A percentile compares a stretch with the other conserved stretches of the same genome.
Conservation (phyloP, 2,329 filamentous ascomycete species). For the Diaporthe capsici region DNA sequence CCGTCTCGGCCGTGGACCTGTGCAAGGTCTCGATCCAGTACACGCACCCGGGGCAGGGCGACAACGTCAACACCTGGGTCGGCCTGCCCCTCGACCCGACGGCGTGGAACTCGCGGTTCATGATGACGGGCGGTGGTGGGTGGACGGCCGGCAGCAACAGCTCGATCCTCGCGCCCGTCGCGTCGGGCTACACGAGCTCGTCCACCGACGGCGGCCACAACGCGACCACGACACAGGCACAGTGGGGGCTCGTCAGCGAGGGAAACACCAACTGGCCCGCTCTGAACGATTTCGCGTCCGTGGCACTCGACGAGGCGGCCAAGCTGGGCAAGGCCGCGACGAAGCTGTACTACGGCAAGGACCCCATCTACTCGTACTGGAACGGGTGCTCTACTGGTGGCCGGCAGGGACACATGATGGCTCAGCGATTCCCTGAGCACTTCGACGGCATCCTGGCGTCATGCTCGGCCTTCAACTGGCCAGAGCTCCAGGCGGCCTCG, state of each 20-base stretch:
- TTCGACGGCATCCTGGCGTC: constrained; percentile 68
- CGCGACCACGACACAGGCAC: constrained; percentile 33
- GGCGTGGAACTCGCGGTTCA: constrained; percentile 29
- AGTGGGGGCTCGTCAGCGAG: constrained; percentile 32
- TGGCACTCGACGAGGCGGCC: constrained; percentile 61
- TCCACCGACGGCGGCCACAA: constrained; percentile 47
- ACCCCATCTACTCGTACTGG: constrained; percentile 64
- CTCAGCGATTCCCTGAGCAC: constrained; percentile 65
- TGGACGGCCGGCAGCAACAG: constrained; percentile 40
- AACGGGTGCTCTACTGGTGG: constrained; percentile 69
- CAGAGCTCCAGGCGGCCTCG: constrained; percentile 49
- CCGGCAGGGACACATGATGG: constrained; percentile 65
- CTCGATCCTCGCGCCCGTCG: constrained; percentile 18
- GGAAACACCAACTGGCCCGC: constrained; percentile 44
- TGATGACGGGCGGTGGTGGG: constrained; percentile 31
- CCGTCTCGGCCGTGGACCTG: constrained; percentile 22
- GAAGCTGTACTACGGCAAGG: constrained; percentile 61
- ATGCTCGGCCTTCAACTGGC: constrained; percentile 55
- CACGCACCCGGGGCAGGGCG: constrained; percentile 33
- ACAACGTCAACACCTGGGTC: constrained; percentile 33
- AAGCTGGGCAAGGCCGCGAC: constrained; percentile 63
- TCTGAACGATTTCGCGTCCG: constrained; percentile 52
- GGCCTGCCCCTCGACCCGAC: constrained; percentile 25
- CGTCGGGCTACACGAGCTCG: constrained; percentile 35
- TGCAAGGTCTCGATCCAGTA: constrained; percentile 35